A percentile compares a stretch with the other conserved stretches of the same genome.
Conservation (phyloP, 768 basidiomycete genomes). For the Porphyrellus cyaneotinctus region DNA sequence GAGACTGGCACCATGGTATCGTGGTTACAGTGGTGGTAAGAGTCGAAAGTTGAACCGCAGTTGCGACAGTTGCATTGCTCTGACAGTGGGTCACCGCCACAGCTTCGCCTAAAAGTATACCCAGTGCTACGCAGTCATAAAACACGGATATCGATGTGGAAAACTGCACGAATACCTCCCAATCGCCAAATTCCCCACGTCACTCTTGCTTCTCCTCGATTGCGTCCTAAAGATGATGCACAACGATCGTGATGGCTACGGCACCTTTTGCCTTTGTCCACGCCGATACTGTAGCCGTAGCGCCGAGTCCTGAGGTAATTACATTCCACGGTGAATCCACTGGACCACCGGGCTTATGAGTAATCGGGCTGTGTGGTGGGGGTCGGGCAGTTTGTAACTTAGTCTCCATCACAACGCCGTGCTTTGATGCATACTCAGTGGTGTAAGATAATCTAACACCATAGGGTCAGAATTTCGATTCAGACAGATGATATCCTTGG, state of each 20-base stretch:
- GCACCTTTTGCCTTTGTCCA: slow-evolving; percentile 70
- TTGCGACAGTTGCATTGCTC: background rate
- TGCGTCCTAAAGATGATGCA: slow-evolving; percentile 24
- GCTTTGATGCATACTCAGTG: slow-evolving; percentile 59
- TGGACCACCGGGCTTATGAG: slow-evolving; percentile 54
- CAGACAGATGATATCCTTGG: background rate
- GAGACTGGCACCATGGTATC: slow-evolving; percentile 26
- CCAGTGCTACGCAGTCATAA: too few species aligned
- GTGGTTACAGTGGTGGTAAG: slow-evolving; percentile 12
- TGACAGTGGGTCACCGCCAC: background rate
- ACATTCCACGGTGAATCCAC: slow-evolving; percentile 54
- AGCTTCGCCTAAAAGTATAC: background rate
- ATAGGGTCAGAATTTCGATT: too few species aligned
- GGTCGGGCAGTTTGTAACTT: slow-evolving; percentile 34
- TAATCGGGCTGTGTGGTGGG: slow-evolving; percentile 48
- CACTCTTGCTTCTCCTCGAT: too few species aligned
- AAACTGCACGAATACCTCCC: too few species aligned
- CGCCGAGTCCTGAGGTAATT: slow-evolving; percentile 49
- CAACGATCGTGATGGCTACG: slow-evolving; percentile 63
- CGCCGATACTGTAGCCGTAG: slow-evolving; percentile 62
- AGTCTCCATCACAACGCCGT: slow-evolving; percentile 67
- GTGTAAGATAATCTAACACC: slow-evolving; percentile 56
- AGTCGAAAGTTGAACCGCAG: background rate
- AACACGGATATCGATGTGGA: too few species aligned
- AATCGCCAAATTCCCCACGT: too few species aligned